phyloP scores from a whole-genome alignment of 164 flowering plant genomes.

The Sedum album region DNA sequence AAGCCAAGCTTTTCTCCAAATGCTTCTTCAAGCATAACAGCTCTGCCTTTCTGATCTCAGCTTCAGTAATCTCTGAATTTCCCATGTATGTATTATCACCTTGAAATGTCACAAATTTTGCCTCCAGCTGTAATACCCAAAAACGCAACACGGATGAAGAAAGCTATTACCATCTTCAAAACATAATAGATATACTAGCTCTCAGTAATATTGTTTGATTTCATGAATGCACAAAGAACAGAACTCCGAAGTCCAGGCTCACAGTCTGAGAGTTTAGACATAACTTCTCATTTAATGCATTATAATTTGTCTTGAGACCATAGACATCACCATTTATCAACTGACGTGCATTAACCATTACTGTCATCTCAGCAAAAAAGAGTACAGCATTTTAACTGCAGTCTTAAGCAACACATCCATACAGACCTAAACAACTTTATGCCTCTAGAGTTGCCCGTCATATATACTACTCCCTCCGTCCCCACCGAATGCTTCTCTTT shows the following conservation, averaged over 20 bases:
- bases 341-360: background rate
- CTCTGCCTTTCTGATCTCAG: conserved; percentile 33
- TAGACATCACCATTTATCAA: background rate
- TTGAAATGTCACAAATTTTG: conserved; percentile 29
- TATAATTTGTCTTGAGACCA: background rate
- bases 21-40: conserved; percentile 30
- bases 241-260: background rate
- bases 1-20: conserved; percentile 30
- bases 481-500: too few relatives aligned
- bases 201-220: background rate
- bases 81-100: conserved; percentile 16
- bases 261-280: background rate
- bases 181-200: background rate
- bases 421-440: background rate
- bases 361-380: background rate
- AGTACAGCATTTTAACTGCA: background rate
- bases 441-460: background rate
- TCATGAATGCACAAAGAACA: background rate
- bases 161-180: background rate
- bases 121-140: conserved; percentile 28
- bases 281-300: background rate
- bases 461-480: too few relatives aligned
- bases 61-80: conserved; percentile 34
- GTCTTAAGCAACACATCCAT: too few relatives aligned
- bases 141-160: background rate